Evolutionary conservation across 2,329 filamentous ascomycete genomes (phyloP), one percentile per base, ranked within the genome.

Genomic region (Cryphonectria radicalis): DNA sequence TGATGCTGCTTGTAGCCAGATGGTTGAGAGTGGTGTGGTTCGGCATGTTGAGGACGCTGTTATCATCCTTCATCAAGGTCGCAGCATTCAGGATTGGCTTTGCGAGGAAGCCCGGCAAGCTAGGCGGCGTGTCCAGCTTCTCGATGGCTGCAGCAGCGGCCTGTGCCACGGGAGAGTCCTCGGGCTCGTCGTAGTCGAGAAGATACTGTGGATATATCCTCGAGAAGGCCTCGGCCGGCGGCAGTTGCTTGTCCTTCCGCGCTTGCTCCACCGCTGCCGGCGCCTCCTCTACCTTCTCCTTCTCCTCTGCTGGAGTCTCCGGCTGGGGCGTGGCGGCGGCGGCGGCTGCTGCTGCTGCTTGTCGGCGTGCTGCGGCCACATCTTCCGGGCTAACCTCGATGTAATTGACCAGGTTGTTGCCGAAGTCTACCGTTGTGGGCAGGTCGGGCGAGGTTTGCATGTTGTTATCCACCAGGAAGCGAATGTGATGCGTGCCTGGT

Each of bases 1-100:
- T 98, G 81, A 99, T 99, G 81, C 95, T 98, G 81, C 95, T 98
- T 3, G 96, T 99, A 65, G 95, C 95, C 76, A 99, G 85, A 81
- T 99, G 96, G 76, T 99, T 99, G 74, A 99, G 84, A 43, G 98
- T 94, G 0, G 96, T 98, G 78, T 99, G 95, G 77, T 98, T 99
- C 19, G 96, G 96, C 88, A 98, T 95, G 76, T 94, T 96, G 74
- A 99, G 84, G 73, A 99, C 96, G 82, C 95, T 98, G 81, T 95
- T 97, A 82, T 99, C 96, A 80, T 99, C 96, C 84, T 98, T 98
- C 87, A 97, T 94, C 8, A 95, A 91, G 37, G 93, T 94, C 2
- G 91, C 91, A 65, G 93, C 93, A 80, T 99, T 99, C 75, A 99
- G 83, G 72, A 99, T 98, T 43, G 95, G 96, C 83, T 97, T 97